phyloP scores from a whole-genome alignment of 2,329 filamentous ascomycete genomes.

The Epichloe brachyelytri region DNA sequence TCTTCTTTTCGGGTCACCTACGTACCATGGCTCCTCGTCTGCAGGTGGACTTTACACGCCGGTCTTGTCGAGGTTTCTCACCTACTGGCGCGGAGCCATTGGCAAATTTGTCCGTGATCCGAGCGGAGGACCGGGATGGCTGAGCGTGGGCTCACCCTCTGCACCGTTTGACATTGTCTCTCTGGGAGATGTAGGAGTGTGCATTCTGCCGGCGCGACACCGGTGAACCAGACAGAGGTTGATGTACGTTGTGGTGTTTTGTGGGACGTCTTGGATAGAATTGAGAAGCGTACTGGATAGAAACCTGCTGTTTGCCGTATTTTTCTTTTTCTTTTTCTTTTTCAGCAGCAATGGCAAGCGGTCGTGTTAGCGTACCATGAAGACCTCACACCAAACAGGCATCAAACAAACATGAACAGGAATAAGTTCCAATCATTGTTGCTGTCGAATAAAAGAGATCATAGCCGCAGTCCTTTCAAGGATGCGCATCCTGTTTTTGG shows the following conservation, averaged over 20 bases:
- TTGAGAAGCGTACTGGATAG: background rate
- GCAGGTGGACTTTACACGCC: slow-evolving; percentile 7
- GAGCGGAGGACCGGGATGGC: slow-evolving; percentile 14
- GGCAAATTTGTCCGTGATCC: slow-evolving; percentile 14
- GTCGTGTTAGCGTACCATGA: no score
- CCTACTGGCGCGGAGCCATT: slow-evolving; percentile 12
- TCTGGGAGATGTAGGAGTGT: slow-evolving; percentile 10
- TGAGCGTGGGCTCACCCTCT: slow-evolving; percentile 11
- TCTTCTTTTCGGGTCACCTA: slow-evolving; percentile 13
- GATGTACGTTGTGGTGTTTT: slow-evolving; percentile 12
- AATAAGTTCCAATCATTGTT: no score
- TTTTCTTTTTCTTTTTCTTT: no score
- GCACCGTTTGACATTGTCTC: slow-evolving; percentile 11
- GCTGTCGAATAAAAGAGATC: no score
- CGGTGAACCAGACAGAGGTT: slow-evolving; percentile 10
- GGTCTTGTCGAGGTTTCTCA: slow-evolving; percentile 12
- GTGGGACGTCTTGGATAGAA: slow-evolving; percentile 1
- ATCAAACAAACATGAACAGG: no score
- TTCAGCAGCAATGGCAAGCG: no score
- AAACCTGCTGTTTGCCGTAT: background rate
- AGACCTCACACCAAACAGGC: no score
- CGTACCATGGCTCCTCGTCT: slow-evolving; percentile 5
- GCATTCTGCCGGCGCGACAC: slow-evolving; percentile 5
- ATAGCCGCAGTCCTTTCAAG: no score
- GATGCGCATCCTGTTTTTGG: no score